Evolutionary conservation across 2,329 filamentous ascomycete genomes (phyloP), one percentile per base, ranked within the genome.

Genomic region (Calonectria hongkongensis): DNA sequence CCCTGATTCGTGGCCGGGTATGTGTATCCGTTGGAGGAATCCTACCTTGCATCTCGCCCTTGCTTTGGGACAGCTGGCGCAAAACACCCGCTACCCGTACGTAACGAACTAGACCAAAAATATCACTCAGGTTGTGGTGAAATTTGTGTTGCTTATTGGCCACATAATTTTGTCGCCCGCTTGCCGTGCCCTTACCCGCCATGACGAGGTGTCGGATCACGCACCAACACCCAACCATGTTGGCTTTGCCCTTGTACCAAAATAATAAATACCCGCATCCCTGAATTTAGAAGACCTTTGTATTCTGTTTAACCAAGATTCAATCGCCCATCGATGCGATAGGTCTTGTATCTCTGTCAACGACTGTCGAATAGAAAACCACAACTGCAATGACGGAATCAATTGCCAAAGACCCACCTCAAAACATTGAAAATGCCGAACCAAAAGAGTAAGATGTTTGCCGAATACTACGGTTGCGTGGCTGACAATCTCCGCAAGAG

Each of bases 91-190:
- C n/a, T 41, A 60, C 18, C 54, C 54, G 54, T 33, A 60, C 36
- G 18, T 15, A 41, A 60, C 15, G 2, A 18, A 18, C 16, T 5
- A 36, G 5, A 33, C 21, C 54, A 41, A 60, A 60, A 54, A 41
- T 2, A 1, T 1, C 1, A 13, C 2, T 27, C 13, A 3, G n/a
- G 15, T 41, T 4, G 1, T n/a, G 4, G 3, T 4, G 1, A 3
- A 4, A 7, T 18, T 60, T 41, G n/a, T 7, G 10, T 1, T 6
- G n/a, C 8, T 21, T 7, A 12, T 27, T 60, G 33, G 54, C 4
- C 18, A 18, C 4, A 18, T 43, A 25, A 60, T 60, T 60, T 60
- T 60, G 54, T 60, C 54, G 36, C 54, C 54, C 54, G 54, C n/a
- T 25, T 60, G 5, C 54, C 54, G 54, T 7, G 16, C 54, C 54